A percentile compares a stretch with the other conserved stretches of the same genome.
Conservation (phyloP, 2,329 filamentous ascomycete species). For the Sclerotiophoma versabilis region DNA sequence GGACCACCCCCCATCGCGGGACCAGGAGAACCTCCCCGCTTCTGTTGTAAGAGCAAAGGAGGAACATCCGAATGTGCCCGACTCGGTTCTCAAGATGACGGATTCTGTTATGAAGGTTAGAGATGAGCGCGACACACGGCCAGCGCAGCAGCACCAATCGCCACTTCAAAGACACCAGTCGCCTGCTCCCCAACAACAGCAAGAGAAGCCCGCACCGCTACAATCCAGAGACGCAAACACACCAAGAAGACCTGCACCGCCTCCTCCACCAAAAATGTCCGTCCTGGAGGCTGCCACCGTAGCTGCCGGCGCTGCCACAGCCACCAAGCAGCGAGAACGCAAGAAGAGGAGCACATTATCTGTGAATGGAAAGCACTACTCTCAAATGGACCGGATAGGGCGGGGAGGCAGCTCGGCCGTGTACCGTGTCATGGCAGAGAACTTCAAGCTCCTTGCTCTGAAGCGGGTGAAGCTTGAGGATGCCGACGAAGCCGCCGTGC, state of each 20-base stretch:
- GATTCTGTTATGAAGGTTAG: slow-evolving; percentile 47
- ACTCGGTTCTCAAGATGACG: slow-evolving; percentile 16
- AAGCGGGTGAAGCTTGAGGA: slow-evolving; percentile 92
- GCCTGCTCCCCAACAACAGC: slow-evolving; percentile 40
- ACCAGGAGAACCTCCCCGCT: slow-evolving; percentile 82
- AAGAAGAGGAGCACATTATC: slow-evolving; percentile 84
- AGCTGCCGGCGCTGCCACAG: slow-evolving; percentile 75
- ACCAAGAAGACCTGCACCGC: slow-evolving; percentile 76
- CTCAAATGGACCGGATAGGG: slow-evolving; percentile 86
- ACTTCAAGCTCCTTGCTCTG: slow-evolving; percentile 91
- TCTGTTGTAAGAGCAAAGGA: slow-evolving; percentile 39
- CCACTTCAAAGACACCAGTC: slow-evolving; percentile 43
- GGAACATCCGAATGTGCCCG: slow-evolving; percentile 27
- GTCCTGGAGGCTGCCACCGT: slow-evolving; percentile 90
- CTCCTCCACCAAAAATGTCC: slow-evolving; percentile 94
- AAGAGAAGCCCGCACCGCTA: slow-evolving; percentile 57
- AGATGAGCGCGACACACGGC: slow-evolving; percentile 32
- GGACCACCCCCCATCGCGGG: slow-evolving; percentile 58
- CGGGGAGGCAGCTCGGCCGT: slow-evolving; percentile 93
- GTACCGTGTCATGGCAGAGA: slow-evolving; percentile 96
- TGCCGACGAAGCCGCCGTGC: slow-evolving; percentile 81
- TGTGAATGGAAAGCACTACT: slow-evolving; percentile 91
- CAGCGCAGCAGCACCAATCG: slow-evolving; percentile 34
- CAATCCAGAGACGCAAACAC: slow-evolving; percentile 70
- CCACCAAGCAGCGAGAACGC: slow-evolving; percentile 71